Evolutionary conservation across 768 basidiomycete genomes (phyloP), one percentile per base, ranked within the genome.

Genomic region (Vishniacozyma victoriae): DNA sequence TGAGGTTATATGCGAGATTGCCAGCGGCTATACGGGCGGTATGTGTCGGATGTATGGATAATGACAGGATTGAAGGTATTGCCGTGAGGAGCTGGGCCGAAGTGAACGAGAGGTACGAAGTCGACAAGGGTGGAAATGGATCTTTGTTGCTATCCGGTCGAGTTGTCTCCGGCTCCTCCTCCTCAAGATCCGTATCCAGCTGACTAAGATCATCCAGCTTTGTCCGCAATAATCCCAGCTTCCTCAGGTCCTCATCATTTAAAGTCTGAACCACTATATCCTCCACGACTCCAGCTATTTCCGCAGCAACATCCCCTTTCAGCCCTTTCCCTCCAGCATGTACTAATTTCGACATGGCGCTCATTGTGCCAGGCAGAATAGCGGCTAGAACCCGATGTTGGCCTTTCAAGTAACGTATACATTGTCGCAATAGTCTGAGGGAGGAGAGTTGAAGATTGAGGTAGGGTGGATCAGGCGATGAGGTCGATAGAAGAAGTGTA

Each of bases 21-120:
- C 48, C 55, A 1, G 50, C 50, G 7, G 57, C 56, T 26, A 25
- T 12, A n/a, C 60, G 50, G n/a, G 57, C 57, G 0, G 14, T 22
- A 31, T 62, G 45, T 1, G 69, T 66, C 4, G 59, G 38, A 49
- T 72, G 70, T 2, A 35, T 23, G 4, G 58, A 45, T 6, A 73
- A 52, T 0, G 84, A 78, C 1, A 84, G 79, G 16, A 96, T 74
- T 0, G 83, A 75, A 56, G 87, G 86, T 43, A 96, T 67, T 6
- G 90, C 87, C 19, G 88, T 83, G 38, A 85, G 80, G 11, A 97
- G 73, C 61, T 95, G 90, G 4, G 87, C 79, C 2, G 86, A 76
- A 1, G 88, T 90, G 27, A 80, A 89, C 18, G 77, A 78, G 36
- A 95, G 77, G 87, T 92, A 97, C 0, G 82, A 76, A 12, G 80